Evolutionary conservation across 75 land plant genomes (phyloP).

Genomic region (Pinus albicaulis): DNA sequence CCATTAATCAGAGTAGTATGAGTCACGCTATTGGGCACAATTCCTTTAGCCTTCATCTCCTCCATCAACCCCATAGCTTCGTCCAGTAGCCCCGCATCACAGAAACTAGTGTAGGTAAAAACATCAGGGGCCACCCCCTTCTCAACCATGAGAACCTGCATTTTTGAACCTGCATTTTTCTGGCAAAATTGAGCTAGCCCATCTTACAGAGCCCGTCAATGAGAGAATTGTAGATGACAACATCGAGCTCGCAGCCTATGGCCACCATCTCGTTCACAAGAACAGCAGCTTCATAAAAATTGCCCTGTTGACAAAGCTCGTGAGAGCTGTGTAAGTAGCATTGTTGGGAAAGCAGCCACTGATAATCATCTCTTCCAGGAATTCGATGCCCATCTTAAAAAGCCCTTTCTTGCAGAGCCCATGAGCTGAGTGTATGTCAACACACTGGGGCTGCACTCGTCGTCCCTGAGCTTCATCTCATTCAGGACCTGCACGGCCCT

Average conservation of each 20-base stretch:
- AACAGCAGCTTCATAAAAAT: slow-evolving; percentile 9
- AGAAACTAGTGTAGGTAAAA: slow-evolving; percentile 6
- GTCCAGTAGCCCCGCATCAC: slow-evolving; percentile 2
- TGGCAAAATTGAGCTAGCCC: slow-evolving; percentile 12
- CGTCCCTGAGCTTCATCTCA: slow-evolving; percentile 10
- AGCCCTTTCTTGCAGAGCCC: slow-evolving; percentile 18
- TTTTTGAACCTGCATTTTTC: too few relatives aligned
- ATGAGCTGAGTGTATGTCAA: slow-evolving; percentile 27
- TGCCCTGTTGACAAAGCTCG: slow-evolving; percentile 20
- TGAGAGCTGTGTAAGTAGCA: slow-evolving; percentile 21
- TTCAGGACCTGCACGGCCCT: slow-evolving; percentile 16
- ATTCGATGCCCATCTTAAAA: slow-evolving; percentile 16
- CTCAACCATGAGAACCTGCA: background rate
- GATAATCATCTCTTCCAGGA: slow-evolving; percentile 25
- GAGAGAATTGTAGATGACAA: slow-evolving; percentile 7
- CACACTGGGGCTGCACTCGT: slow-evolving; percentile 21
- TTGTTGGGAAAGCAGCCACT: slow-evolving; percentile 20
- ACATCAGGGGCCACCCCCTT: slow-evolving; percentile 9
- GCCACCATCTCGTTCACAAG: slow-evolving; percentile 20
- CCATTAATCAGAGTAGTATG: slow-evolving; percentile 32
- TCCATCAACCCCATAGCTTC: slow-evolving; percentile 14
- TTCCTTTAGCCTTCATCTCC: slow-evolving; percentile 16
- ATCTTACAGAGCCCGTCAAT: slow-evolving; percentile 13
- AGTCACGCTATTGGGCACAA: slow-evolving; percentile 25
- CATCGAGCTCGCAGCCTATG: slow-evolving; percentile 10